These are phyloP conservation scores for Murraya koenigii DNA, from an alignment of 345 rosid genomes.

Conservation along the genomic window DNA sequence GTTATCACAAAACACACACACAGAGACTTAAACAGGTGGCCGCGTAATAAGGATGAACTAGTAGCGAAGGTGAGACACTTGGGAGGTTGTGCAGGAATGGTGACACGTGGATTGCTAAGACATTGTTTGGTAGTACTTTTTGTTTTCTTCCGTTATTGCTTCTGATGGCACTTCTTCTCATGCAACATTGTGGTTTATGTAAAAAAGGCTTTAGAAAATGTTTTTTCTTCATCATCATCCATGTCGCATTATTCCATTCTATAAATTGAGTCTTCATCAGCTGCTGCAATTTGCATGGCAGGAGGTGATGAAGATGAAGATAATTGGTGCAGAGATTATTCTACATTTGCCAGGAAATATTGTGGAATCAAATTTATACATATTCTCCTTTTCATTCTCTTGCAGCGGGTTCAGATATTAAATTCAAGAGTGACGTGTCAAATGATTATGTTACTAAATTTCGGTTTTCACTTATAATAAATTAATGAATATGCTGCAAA, in stretches of 20 bases:
- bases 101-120: neutral
- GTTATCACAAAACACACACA: neutral
- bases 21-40: neutral
- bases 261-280: neutral
- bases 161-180: neutral
- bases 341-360: neutral
- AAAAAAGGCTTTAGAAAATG: neutral
- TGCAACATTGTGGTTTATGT: conserved; percentile 1
- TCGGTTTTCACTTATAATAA: too few species aligned
- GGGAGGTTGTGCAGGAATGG: neutral
- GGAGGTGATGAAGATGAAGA: neutral
- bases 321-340: neutral
- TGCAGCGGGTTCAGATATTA: neutral
- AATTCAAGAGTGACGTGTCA: neutral
- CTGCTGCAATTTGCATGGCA: conserved; percentile 1
- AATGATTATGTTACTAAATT: neutral
- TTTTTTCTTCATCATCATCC: neutral
- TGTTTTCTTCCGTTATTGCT: neutral
- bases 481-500: neutral
- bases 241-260: too few species aligned
- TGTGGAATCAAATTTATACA: neutral
- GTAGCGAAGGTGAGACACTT: neutral
- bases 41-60: neutral
- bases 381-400: neutral
- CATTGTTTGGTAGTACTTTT: conserved; percentile 4